Conservation (phyloP, 345 rosid species). For the Crucihimalaya himalaica region DNA sequence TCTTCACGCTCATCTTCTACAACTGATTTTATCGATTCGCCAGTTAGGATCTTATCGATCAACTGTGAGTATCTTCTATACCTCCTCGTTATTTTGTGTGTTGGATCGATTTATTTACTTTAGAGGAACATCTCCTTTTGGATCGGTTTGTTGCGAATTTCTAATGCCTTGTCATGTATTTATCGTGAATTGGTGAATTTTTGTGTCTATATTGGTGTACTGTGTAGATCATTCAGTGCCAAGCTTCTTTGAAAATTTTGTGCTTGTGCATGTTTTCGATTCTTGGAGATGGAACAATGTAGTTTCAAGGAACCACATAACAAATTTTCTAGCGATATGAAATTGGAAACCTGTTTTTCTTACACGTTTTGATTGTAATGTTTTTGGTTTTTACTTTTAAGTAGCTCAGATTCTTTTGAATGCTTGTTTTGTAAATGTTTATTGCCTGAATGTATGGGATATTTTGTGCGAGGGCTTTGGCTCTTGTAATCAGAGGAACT, state of each 20-base stretch:
- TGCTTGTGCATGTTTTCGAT: neutral
- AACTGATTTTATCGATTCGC: neutral
- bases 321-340: neutral
- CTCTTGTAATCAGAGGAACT: neutral
- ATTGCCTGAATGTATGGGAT: neutral
- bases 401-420: neutral
- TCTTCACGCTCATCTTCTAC: neutral
- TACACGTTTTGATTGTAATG: neutral
- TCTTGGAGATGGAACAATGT: neutral
- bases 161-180: neutral
- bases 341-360: neutral
- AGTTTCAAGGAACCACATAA: neutral
- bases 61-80: constrained; percentile 2
- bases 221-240: neutral
- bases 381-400: neutral
- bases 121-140: neutral
- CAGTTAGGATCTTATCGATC: neutral
- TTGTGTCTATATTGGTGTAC: neutral
- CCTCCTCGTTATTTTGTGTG: neutral
- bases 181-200: neutral
- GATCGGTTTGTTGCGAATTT: neutral
- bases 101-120: neutral
- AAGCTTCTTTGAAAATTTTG: neutral
- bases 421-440: neutral
- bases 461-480: neutral